Percentiles rank a stretch among this genome's conserved stretches.
These are phyloP conservation scores for Hypoxylon crocopeplum DNA, from an alignment of 495 filamentous ascomycete genomes.

Conservation along the genomic window DNA sequence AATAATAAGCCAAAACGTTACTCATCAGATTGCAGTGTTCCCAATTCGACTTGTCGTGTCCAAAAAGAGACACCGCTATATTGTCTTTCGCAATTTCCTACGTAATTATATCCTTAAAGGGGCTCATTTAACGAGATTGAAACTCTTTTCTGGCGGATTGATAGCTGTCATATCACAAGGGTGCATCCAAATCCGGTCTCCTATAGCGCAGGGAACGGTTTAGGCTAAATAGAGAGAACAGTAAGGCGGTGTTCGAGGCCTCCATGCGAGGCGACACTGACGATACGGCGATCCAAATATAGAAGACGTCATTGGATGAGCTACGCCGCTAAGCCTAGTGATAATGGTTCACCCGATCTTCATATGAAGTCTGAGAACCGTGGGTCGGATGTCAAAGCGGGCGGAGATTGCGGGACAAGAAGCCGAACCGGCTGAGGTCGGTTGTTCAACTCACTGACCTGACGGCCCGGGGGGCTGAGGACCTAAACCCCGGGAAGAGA, in stretches of 20 bases:
- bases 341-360: conserved; percentile 24
- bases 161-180: conserved; percentile 11
- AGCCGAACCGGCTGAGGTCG: conserved; percentile 37
- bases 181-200: conserved; percentile 13
- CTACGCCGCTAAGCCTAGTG: not conserved
- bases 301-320: conserved; percentile 28
- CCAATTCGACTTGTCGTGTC: conserved; percentile 16
- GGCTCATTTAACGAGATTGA: conserved; percentile 8
- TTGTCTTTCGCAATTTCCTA: conserved; percentile 16
- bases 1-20: conserved; percentile 9
- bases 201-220: conserved; percentile 9
- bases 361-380: conserved; percentile 19
- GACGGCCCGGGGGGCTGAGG: conserved; percentile 15
- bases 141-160: conserved; percentile 1
- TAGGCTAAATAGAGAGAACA: conserved; percentile 27
- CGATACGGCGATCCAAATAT: conserved; percentile 20
- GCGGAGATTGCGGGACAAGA: conserved; percentile 33
- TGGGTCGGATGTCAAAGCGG: conserved; percentile 28
- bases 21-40: not conserved
- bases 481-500: conserved; percentile 12
- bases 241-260: conserved; percentile 20
- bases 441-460: conserved; percentile 18
- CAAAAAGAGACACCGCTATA: conserved; percentile 13
- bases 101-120: conserved; percentile 7
- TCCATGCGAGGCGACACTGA: conserved; percentile 20